Base-by-base conservation (phyloP, 495 filamentous ascomycete genomes). In the Articulospora tetracladia region DNA sequence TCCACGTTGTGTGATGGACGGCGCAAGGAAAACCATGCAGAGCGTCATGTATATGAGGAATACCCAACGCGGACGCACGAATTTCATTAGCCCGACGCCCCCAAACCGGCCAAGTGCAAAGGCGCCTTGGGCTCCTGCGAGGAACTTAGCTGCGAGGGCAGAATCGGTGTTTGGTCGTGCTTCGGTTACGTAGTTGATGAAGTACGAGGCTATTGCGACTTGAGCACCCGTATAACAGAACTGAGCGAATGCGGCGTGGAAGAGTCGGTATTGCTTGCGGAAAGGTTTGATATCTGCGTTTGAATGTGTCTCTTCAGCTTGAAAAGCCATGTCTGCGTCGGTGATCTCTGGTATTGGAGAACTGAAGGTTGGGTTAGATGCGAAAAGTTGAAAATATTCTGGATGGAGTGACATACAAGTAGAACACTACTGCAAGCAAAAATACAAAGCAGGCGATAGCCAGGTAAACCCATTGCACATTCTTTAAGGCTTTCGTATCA, bases 151-250 rank as follows among this genome's bases (percentile, higher is more conserved):
- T 0, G 72, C 82, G 2, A 73, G 74, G 11, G 76, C 62, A 10
- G 66, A 70, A 3, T 67, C 49, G 6, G 76, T 82, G 44, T 75
- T 74, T 1, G 69, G 60, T 53, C 81, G 73, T 15, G 76, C 78
- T 51, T 85, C 80, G 6, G 74, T 77, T 6, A 76, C 77, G 55
- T 85, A 86, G 71, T 85, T 85, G 67, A 85, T 83, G 68, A 85
- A 84, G 66, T 79, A 80, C 2, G 76, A 69, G 0, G 79, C 77
- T 47, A 81, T 77, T 15, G 79, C 79, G 25, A 82, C 78, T 74
- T 86, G 82, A 1, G 81, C 75, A 47, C 81, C 83, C 7, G 78
- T 79, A 65, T 84, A 84, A 25, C 76, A 79, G 70, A 84, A 83
- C 58, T 84, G 80, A 3, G 81, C 76, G 47, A 81, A 63, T 4